Conservation (phyloP, 2,329 filamentous ascomycete species). For the Hymenoscyphus infarciens region DNA sequence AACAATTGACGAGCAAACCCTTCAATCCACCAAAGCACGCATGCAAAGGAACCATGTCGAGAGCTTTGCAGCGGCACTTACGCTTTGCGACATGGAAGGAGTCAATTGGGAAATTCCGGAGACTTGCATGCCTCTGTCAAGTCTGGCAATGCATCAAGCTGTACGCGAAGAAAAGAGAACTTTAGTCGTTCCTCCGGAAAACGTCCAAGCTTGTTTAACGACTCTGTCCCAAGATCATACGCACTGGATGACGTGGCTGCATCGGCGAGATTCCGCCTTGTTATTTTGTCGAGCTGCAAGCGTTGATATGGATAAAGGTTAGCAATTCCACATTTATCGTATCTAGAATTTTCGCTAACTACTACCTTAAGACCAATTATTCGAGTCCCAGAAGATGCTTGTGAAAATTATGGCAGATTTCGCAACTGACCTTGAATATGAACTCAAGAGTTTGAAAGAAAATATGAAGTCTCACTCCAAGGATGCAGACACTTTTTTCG, state of each 20-base stretch:
- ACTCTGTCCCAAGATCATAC: constrained; percentile 52
- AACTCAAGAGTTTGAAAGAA: constrained; percentile 24
- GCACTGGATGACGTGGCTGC: constrained; percentile 63
- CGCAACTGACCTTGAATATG: constrained; percentile 23
- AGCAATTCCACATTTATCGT: neutral
- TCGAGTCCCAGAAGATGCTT: constrained; percentile 31
- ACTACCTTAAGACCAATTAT: constrained; percentile 29
- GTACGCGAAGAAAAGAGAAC: constrained; percentile 35
- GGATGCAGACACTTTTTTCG: constrained; percentile 26
- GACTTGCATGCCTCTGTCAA: constrained; percentile 46
- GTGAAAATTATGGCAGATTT: constrained; percentile 31
- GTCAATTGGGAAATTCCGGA: constrained; percentile 48
- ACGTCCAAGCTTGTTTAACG: constrained; percentile 48
- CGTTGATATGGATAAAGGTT: constrained; percentile 53
- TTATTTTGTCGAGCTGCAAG: constrained; percentile 60
- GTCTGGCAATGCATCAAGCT: constrained; percentile 34
- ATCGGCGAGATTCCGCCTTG: constrained; percentile 56
- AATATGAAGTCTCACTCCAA: constrained; percentile 23
- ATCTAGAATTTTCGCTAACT: constrained; percentile 17
- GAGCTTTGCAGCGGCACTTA: constrained; percentile 58
- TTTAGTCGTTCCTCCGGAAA: constrained; percentile 27
- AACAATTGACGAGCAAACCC: constrained; percentile 28
- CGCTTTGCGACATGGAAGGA: constrained; percentile 58
- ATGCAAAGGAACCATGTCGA: constrained; percentile 47
- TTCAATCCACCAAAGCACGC: constrained; percentile 30